These are phyloP conservation scores for Acorus calamus DNA, from an alignment of 106 monocot genomes.

Conservation along the genomic window DNA sequence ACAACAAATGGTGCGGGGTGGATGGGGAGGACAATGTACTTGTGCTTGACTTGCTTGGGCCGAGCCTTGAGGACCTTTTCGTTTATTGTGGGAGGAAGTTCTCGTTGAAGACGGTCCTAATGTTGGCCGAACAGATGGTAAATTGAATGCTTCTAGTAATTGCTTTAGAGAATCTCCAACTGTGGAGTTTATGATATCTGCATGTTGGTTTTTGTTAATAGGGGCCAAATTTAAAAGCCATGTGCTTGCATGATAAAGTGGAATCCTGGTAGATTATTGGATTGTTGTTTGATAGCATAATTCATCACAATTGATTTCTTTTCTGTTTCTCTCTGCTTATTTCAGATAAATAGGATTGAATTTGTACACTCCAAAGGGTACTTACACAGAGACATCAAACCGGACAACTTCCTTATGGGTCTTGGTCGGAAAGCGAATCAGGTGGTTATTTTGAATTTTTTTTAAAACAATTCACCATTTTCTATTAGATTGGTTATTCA, in stretches of 20 bases:
- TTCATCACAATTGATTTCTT: background rate
- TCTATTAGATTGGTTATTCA: too few species aligned
- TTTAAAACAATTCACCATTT: background rate
- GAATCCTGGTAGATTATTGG: too few species aligned
- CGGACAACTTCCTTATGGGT: slow-evolving; percentile 99
- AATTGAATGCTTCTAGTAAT: background rate
- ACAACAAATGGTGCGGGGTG: slow-evolving; percentile 74
- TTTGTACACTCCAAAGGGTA: slow-evolving; percentile 87
- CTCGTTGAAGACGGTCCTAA: slow-evolving; percentile 79
- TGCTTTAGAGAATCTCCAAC: background rate
- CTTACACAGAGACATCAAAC: slow-evolving; percentile 93
- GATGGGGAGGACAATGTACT: slow-evolving; percentile 86
- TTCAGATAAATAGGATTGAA: slow-evolving; percentile 92
- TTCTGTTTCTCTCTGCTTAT: slow-evolving; percentile 1
- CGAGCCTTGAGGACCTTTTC: slow-evolving; percentile 88
- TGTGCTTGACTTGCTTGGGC: slow-evolving; percentile 87
- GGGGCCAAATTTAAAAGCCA: too few species aligned
- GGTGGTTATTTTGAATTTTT: slow-evolving; percentile 21
- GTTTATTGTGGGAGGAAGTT: slow-evolving; percentile 90
- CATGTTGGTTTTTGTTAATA: too few species aligned
- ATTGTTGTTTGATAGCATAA: too few species aligned
- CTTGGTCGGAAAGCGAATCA: slow-evolving; percentile 97
- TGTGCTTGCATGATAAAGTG: too few species aligned
- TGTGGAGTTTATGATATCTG: too few species aligned
- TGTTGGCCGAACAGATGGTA: slow-evolving; percentile 99